Evolutionary conservation across 805 yeast species (phyloP), one percentile per base, ranked within the genome.

Genomic region (Myxozyma vanderwaltii): DNA sequence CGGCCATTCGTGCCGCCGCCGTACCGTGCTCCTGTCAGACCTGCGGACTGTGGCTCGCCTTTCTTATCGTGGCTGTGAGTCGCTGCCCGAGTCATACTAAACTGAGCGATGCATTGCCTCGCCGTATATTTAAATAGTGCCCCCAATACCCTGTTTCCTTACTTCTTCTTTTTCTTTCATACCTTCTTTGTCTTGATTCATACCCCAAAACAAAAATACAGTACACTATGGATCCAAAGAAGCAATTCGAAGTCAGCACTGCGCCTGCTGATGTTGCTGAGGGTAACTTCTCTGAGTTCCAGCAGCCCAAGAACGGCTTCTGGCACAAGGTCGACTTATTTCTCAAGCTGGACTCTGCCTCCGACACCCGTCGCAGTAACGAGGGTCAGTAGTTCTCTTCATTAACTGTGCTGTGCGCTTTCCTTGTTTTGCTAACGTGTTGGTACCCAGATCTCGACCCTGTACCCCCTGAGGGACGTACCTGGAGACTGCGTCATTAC

Each of bases 401-500:
- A n/a, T n/a, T n/a, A n/a, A n/a, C n/a, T n/a, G n/a, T n/a, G n/a
- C n/a, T n/a, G n/a, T n/a, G n/a, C n/a, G n/a, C n/a, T n/a, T n/a
- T n/a, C n/a, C n/a, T n/a, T n/a, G n/a, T n/a, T n/a, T n/a, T n/a
- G n/a, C n/a, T n/a, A n/a, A n/a, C n/a, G n/a, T 31, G 24, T 5
- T 24, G 6, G 26, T 2, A 7, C n/a, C 17, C 33, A 51, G 68
- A 65, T 56, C 44, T 64, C 29, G 55, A 49, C 31, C 68, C 68
- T 27, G 59, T 65, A 4, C 62, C 62, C 4, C 63, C 63, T 13
- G 45, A 58, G 26, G 36, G 82, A 61, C 70, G 84, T 54, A 75
- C 78, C 0, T 81, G 84, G 84, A 78, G 76, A 17, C 65, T 70
- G 39, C 72, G 75, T 68, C 75, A 78, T 36, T 79, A 74, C 63